Percentiles rank a stretch among this genome's conserved stretches.
These are phyloP conservation scores for Datura wrightii DNA, from an alignment of 257 asterid species.

Conservation along the genomic window DNA sequence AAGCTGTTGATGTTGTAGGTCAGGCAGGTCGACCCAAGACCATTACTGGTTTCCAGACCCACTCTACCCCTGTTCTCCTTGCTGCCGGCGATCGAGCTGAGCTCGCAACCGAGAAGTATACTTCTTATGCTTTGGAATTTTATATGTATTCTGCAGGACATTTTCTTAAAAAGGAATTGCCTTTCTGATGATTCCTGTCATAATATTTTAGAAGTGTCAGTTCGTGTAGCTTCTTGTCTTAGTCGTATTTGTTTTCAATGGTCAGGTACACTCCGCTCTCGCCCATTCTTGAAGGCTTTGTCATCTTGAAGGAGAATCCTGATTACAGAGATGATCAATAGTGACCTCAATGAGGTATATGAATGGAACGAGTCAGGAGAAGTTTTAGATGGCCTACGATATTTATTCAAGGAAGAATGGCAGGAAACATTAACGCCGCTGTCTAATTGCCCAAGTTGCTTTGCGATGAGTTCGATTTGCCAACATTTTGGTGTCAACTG, in stretches of 20 bases:
- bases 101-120: conserved; percentile 92
- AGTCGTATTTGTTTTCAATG: not conserved
- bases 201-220: not conserved
- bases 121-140: not conserved
- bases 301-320: conserved; percentile 88
- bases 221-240: not conserved
- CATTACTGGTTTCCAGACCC: conserved; percentile 94
- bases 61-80: conserved; percentile 92
- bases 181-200: not conserved
- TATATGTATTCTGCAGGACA: not conserved
- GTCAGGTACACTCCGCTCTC: conserved; percentile 86
- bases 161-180: not conserved
- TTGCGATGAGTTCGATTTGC: not conserved
- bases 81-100: conserved; percentile 97
- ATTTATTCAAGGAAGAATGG: not conserved
- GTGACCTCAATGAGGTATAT: not conserved
- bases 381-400: conserved; percentile 1
- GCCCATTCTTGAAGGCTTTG: conserved; percentile 95
- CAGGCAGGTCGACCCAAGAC: conserved; percentile 98
- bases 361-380: not conserved
- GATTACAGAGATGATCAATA: conserved; percentile 70
- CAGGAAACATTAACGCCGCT: not conserved
- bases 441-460: conserved; percentile 2
- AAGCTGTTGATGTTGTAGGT: conserved; percentile 96
- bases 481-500: conserved; percentile 1